A percentile compares a stretch with the other conserved stretches of the same genome.
Evolutionary conservation across 768 basidiomycete genomes (phyloP).

Genomic region (Naganishia antarctica): DNA sequence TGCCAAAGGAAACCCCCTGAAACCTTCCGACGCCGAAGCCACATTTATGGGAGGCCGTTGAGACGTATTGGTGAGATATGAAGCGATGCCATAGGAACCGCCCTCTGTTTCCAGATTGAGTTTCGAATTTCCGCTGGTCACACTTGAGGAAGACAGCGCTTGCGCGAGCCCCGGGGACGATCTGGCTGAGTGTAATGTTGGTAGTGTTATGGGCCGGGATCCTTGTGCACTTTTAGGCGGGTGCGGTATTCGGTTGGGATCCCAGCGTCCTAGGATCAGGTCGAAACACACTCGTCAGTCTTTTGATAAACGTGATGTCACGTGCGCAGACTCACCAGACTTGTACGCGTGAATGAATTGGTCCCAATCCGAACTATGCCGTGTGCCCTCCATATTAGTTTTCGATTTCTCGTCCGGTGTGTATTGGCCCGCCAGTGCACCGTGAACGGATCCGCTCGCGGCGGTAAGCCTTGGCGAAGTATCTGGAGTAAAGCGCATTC

Average conservation of each 20-base stretch:
- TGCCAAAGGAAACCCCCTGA: not conserved
- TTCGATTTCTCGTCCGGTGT: not conserved
- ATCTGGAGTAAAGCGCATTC: not conserved
- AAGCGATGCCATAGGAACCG: slow-evolving; percentile 19
- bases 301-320: not conserved
- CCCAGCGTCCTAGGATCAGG: slow-evolving; percentile 39
- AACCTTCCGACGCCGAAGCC: not conserved
- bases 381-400: not conserved
- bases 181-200: slow-evolving; percentile 1
- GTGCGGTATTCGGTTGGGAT: slow-evolving; percentile 27
- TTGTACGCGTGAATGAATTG: slow-evolving; percentile 40
- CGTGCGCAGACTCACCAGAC: not conserved
- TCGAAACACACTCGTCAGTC: not conserved
- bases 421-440: not conserved
- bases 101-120: slow-evolving; percentile 13
- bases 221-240: slow-evolving; percentile 1
- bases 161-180: slow-evolving; percentile 15
- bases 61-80: not conserved
- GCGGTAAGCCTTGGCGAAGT: not conserved
- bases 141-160: not conserved
- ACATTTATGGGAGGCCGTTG: not conserved
- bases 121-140: not conserved
- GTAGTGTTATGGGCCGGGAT: not conserved
- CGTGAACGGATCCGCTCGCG: not conserved
- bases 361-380: slow-evolving; percentile 32